phyloP scores from a whole-genome alignment of 257 asterid species.

The Przewalskia tangutica region DNA sequence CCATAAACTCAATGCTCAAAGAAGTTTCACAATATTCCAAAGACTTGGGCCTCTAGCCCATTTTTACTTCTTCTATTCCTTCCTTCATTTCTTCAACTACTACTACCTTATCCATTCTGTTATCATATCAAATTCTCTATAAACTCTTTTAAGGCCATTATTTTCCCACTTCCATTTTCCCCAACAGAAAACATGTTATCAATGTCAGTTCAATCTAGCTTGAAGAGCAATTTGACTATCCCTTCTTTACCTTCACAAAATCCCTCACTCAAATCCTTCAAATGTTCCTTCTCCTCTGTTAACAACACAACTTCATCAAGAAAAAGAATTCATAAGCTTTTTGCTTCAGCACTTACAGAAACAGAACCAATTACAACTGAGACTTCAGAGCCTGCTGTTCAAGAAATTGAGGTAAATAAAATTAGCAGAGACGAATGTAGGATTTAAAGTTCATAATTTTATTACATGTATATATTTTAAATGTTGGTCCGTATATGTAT shows the following conservation, averaged over 20 bases:
- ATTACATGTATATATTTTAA: background rate
- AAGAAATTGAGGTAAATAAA: conserved; percentile 5
- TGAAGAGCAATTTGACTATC: conserved; percentile 19
- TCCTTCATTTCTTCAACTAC: background rate
- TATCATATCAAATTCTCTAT: background rate
- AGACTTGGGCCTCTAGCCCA: background rate
- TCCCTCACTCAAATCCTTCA: conserved; percentile 17
- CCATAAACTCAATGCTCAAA: too few species aligned
- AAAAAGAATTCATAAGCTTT: conserved; percentile 18
- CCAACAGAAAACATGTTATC: conserved; percentile 25
- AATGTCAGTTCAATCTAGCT: conserved; percentile 31
- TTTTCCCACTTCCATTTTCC: background rate
- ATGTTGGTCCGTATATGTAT: background rate
- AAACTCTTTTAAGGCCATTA: conserved; percentile 1
- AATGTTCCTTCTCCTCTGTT: conserved; percentile 17
- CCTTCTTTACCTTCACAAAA: conserved; percentile 37
- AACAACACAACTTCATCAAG: conserved; percentile 14
- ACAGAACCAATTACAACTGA: conserved; percentile 27
- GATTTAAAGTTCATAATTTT: background rate
- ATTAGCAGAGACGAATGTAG: background rate
- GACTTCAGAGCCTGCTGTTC: conserved; percentile 13
- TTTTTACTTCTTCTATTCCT: background rate
- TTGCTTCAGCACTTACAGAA: conserved; percentile 32
- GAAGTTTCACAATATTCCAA: background rate
- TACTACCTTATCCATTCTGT: background rate